Conservation (phyloP, 1,284 basidiomycete species). For the Quambalaria eucalypti region DNA sequence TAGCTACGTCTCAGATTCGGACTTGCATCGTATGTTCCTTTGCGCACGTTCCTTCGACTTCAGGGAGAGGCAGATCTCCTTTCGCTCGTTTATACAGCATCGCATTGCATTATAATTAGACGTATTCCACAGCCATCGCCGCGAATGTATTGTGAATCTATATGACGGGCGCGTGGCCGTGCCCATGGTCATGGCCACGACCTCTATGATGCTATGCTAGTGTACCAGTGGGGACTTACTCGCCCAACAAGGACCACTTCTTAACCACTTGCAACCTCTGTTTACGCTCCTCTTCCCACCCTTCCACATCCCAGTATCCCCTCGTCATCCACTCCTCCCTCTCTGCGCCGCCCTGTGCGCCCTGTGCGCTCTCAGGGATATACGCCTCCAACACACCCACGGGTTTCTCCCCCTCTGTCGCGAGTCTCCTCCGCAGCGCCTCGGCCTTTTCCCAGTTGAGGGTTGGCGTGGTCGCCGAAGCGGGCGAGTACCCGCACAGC, state of each 20-base stretch:
- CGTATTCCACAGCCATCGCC: too few relatives aligned
- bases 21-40: too few relatives aligned
- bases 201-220: too few relatives aligned
- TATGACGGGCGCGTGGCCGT: too few relatives aligned
- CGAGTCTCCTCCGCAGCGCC: constrained; percentile 9
- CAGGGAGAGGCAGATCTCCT: too few relatives aligned
- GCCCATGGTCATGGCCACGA: too few relatives aligned
- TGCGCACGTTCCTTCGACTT: too few relatives aligned
- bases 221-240: too few relatives aligned
- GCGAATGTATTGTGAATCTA: too few relatives aligned
- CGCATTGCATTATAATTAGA: too few relatives aligned
- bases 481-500: constrained; percentile 16
- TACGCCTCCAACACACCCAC: neutral
- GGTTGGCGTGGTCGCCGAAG: neutral
- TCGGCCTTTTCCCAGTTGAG: constrained; percentile 27
- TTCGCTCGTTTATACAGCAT: too few relatives aligned
- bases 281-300: constrained; percentile 1
- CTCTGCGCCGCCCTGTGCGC: neutral
- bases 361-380: neutral
- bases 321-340: constrained; percentile 2
- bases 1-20: too few relatives aligned
- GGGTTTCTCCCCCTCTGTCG: neutral
- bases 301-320: neutral
- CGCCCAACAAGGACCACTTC: neutral
- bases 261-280: neutral